Evolutionary conservation across 768 basidiomycete genomes (phyloP).

Genomic region (Rhodotorula kratochvilovae): DNA sequence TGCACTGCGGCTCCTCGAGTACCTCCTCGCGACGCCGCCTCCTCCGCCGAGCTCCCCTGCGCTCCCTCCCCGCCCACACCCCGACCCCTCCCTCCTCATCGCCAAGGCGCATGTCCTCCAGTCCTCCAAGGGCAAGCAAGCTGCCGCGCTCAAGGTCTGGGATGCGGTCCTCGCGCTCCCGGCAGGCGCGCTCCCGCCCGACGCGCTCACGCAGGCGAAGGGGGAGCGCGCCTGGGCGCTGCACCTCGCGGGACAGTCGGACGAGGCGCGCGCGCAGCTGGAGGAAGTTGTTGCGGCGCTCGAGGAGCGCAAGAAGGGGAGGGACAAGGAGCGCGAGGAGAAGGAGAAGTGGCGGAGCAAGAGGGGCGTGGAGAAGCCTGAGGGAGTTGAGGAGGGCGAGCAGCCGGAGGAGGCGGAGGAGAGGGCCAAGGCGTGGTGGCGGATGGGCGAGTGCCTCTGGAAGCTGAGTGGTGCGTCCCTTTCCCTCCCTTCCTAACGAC

Average conservation of each 20-base stretch:
- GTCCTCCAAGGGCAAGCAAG: constrained; percentile 59
- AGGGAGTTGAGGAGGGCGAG: constrained; percentile 55
- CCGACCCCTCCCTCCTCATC: constrained; percentile 64
- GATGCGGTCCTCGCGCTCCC: constrained; percentile 56
- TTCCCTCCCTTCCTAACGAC: not conserved
- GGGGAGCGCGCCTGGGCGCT: constrained; percentile 86
- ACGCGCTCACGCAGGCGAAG: constrained; percentile 56
- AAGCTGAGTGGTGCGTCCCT: constrained; percentile 59
- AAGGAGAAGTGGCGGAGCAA: constrained; percentile 32
- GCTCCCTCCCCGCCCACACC: constrained; percentile 28
- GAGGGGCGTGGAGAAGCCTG: constrained; percentile 49
- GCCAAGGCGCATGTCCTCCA: constrained; percentile 70
- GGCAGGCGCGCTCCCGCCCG: constrained; percentile 50
- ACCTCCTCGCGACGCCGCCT: constrained; percentile 54
- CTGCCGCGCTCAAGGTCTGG: constrained; percentile 63
- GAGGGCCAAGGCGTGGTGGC: constrained; percentile 75
- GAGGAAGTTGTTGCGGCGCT: constrained; percentile 21
- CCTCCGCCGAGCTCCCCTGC: not conserved
- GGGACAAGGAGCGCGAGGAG: constrained; percentile 35
- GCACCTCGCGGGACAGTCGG: constrained; percentile 52
- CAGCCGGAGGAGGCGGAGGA: constrained; percentile 57
- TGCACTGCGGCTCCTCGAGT: constrained; percentile 68
- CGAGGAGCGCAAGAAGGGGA: constrained; percentile 19
- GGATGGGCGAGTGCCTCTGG: constrained; percentile 74
- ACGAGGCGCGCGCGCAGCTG: constrained; percentile 44